A percentile compares a stretch with the other conserved stretches of the same genome.
Conservation (phyloP, 306 rosid genomes). For the Prunus mume region DNA sequence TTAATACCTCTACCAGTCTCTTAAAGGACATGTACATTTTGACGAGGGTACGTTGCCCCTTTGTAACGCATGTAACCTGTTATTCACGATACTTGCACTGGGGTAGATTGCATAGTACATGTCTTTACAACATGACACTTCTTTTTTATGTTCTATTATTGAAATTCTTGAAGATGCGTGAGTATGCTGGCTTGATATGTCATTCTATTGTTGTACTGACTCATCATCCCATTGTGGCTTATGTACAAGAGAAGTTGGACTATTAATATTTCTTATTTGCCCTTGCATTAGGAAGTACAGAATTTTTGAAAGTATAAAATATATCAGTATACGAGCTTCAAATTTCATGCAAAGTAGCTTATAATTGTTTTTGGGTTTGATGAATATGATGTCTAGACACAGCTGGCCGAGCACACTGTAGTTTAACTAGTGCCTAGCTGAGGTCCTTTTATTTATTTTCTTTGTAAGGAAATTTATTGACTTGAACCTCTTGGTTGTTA, state of each 20-base stretch:
- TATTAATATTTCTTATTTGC: neutral
- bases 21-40: conserved; percentile 83
- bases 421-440: neutral
- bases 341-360: neutral
- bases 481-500: neutral
- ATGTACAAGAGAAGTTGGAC: neutral
- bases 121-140: neutral
- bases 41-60: conserved; percentile 69
- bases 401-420: neutral
- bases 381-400: neutral
- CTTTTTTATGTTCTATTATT: neutral
- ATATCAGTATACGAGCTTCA: neutral
- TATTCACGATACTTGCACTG: neutral
- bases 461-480: neutral
- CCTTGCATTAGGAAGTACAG: neutral
- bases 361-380: neutral
- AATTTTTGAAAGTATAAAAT: neutral
- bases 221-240: neutral
- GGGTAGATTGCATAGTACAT: neutral
- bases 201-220: neutral
- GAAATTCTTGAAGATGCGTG: neutral
- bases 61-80: conserved; percentile 3
- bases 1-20: conserved; percentile 61
- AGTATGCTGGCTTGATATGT: neutral
- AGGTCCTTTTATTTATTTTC: neutral